Percentiles rank a stretch among this genome's conserved stretches.
Conservation (phyloP, 495 filamentous ascomycete genomes). For the Xylaria venustula region DNA sequence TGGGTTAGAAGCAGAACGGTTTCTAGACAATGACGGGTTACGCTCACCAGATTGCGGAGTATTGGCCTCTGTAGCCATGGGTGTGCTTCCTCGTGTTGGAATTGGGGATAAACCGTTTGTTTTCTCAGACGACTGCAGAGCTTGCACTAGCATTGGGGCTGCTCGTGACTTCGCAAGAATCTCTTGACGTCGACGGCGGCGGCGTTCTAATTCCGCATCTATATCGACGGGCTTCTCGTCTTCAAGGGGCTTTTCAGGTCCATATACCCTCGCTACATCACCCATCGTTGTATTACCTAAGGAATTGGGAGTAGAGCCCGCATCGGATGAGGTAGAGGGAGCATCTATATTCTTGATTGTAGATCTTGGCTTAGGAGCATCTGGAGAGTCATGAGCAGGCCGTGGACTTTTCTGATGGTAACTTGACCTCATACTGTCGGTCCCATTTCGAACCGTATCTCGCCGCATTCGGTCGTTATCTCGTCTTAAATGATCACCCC, state of each 20-base stretch:
- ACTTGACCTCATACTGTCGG: constrained; percentile 21
- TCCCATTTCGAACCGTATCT: constrained; percentile 16
- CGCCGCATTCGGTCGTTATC: constrained; percentile 23
- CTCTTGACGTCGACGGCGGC: constrained; percentile 82
- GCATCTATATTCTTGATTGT: constrained; percentile 33
- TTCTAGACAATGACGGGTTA: neutral
- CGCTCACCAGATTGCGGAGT: constrained; percentile 45
- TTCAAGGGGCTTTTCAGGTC: constrained; percentile 40
- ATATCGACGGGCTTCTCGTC: constrained; percentile 65
- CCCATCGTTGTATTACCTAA: constrained; percentile 45
- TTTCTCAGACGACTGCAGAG: constrained; percentile 62
- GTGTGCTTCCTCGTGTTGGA: constrained; percentile 43
- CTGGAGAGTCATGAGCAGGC: constrained; percentile 17
- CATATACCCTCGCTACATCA: constrained; percentile 15
- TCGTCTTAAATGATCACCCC: constrained; percentile 33
- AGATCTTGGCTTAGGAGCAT: constrained; percentile 27
- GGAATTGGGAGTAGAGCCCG: constrained; percentile 63
- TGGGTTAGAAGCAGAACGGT: constrained; percentile 16
- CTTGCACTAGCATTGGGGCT: constrained; percentile 74
- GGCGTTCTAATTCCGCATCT: constrained; percentile 78
- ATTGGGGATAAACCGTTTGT: constrained; percentile 55
- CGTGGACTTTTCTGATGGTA: constrained; percentile 19
- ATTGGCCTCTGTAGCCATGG: constrained; percentile 35
- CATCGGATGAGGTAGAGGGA: constrained; percentile 50
- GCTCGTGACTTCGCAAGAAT: constrained; percentile 81